These are phyloP conservation scores for Coniochaeta hoffmannii DNA, from an alignment of 2,329 filamentous ascomycete species.

Conservation along the genomic window DNA sequence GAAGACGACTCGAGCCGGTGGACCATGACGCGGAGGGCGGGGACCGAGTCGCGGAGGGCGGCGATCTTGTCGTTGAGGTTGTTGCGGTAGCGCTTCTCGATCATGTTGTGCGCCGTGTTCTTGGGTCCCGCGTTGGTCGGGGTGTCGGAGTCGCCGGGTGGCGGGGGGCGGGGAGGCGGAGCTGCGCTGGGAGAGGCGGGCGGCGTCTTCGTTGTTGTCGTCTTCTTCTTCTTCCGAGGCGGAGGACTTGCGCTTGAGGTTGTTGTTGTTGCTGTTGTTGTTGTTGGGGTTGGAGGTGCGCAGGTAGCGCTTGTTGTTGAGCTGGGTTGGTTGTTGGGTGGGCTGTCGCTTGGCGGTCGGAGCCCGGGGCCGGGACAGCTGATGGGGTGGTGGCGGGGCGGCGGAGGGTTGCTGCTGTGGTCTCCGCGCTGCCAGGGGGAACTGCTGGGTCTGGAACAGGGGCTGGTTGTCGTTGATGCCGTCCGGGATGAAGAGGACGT, in stretches of 20 bases:
- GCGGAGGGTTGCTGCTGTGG: constrained; percentile 7
- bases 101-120: constrained; percentile 80
- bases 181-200: constrained; percentile 12
- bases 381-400: constrained; percentile 3
- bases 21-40: constrained; percentile 38
- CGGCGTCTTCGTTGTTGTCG: too few relatives aligned
- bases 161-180: constrained; percentile 13
- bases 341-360: background rate
- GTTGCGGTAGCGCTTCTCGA: constrained; percentile 76
- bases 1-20: constrained; percentile 30
- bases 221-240: constrained; percentile 11
- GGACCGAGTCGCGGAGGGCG: constrained; percentile 64
- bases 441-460: constrained; percentile 17
- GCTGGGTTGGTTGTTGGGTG: background rate
- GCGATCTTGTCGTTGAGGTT: constrained; percentile 81
- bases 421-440: constrained; percentile 7
- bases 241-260: constrained; percentile 24
- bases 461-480: constrained; percentile 17
- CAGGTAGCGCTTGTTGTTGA: constrained; percentile 13
- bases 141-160: constrained; percentile 4
- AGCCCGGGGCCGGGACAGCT: background rate
- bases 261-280: constrained; percentile 10
- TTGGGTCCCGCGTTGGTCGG: constrained; percentile 32
- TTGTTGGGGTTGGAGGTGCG: too few relatives aligned
- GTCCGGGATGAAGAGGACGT: constrained; percentile 16